Conservation (phyloP, 441 rosid species). For the Biscutella laevigata region DNA sequence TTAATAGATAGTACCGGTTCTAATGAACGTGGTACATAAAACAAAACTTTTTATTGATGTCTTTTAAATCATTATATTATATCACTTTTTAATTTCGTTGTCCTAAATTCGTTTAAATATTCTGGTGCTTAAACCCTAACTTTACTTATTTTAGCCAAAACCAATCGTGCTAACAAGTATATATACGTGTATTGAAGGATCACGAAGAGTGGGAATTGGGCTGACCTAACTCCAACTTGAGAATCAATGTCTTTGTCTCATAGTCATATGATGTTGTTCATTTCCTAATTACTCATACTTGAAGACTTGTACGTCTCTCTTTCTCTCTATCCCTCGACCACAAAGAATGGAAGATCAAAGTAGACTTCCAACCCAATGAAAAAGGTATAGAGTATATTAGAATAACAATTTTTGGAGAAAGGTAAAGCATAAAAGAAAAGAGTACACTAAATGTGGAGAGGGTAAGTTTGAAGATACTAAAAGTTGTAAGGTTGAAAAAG, state of each 20-base stretch:
- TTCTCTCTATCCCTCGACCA: slow-evolving; percentile 16
- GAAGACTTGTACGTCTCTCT: slow-evolving; percentile 19
- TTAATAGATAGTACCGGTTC: too few relatives aligned
- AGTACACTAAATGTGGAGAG: slow-evolving; percentile 26
- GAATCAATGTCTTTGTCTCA: background rate
- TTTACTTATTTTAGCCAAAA: too few relatives aligned
- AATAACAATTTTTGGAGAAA: background rate
- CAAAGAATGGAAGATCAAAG: slow-evolving; percentile 7
- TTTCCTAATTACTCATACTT: background rate
- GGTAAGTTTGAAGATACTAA: slow-evolving; percentile 13
- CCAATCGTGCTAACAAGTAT: too few relatives aligned
- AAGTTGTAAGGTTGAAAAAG: slow-evolving; percentile 17
- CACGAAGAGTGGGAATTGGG: background rate
- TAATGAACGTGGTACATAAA: too few relatives aligned
- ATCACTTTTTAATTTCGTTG: too few relatives aligned
- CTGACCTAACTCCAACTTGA: background rate
- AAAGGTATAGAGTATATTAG: background rate
- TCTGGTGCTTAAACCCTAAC: too few relatives aligned
- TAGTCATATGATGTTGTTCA: background rate
- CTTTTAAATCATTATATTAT: too few relatives aligned
- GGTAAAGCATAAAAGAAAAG: background rate
- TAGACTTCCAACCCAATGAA: slow-evolving; percentile 11
- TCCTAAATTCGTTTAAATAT: too few relatives aligned
- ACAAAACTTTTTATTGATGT: too few relatives aligned
- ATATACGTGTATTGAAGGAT: background rate